phyloP scores from a whole-genome alignment of 2,329 filamentous ascomycete genomes.

The Ophiostoma sp. region DNA sequence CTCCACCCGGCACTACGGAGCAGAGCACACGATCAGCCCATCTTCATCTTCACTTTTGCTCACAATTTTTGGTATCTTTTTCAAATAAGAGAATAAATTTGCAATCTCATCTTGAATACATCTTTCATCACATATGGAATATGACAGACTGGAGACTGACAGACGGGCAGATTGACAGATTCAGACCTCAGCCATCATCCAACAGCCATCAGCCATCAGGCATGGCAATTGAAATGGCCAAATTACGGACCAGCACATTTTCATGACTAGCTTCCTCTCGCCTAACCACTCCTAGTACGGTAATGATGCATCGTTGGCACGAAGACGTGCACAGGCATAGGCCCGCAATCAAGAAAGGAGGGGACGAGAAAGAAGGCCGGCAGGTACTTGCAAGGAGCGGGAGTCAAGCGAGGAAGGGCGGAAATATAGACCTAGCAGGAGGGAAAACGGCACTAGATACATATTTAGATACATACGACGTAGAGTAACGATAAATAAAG shows the following conservation, averaged over 20 bases:
- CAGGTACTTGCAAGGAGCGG: neutral
- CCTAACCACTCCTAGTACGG: conserved; percentile 4
- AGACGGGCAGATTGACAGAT: too few species aligned
- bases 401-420: conserved; percentile 6
- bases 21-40: conserved; percentile 11
- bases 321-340: neutral
- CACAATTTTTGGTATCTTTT: neutral
- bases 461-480: neutral
- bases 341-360: neutral
- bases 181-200: neutral
- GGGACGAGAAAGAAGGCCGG: neutral
- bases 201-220: neutral
- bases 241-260: neutral
- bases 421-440: neutral
- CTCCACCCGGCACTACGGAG: neutral
- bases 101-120: neutral
- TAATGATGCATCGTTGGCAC: neutral
- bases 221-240: neutral
- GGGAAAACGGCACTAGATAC: neutral
- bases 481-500: neutral
- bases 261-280: neutral
- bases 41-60: neutral
- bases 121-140: neutral
- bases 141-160: neutral
- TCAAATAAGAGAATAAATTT: too few species aligned